These are phyloP conservation scores for Acorus calamus DNA, from an alignment of 106 monocot species.

Conservation along the genomic window DNA sequence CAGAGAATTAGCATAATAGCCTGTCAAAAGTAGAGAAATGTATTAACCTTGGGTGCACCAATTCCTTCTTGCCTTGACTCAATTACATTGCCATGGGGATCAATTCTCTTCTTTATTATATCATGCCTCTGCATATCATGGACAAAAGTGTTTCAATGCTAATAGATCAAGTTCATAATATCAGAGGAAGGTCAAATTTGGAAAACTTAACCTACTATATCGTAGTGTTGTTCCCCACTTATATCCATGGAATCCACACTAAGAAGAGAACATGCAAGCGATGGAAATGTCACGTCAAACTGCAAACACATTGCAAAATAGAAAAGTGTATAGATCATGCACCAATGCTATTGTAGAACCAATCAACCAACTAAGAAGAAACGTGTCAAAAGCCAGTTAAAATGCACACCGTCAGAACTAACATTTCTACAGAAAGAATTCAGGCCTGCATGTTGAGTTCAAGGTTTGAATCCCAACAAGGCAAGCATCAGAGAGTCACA, in stretches of 20 bases:
- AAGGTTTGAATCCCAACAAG: no score
- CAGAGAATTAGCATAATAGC: no score
- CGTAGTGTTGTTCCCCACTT: slow-evolving; percentile 93
- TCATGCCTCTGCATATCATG: slow-evolving; percentile 69
- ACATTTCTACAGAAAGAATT: no score
- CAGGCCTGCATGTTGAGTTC: no score
- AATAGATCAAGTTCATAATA: not conserved
- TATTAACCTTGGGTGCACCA: slow-evolving; percentile 87
- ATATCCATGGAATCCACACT: slow-evolving; percentile 91
- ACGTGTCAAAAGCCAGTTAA: no score
- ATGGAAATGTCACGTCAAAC: slow-evolving; percentile 95
- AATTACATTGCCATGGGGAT: slow-evolving; percentile 71
- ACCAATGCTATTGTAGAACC: not conserved
- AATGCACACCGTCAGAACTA: no score
- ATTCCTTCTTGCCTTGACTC: slow-evolving; percentile 59
- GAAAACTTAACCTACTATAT: slow-evolving; percentile 51
- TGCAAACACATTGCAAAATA: slow-evolving; percentile 31
- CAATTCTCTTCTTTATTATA: slow-evolving; percentile 81
- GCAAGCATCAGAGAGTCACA: no score
- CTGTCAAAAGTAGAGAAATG: not conserved
- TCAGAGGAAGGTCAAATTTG: slow-evolving; percentile 1
- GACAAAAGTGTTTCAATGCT: not conserved
- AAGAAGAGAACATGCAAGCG: slow-evolving; percentile 81
- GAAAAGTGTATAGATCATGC: not conserved
- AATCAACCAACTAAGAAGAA: no score